Conservation (phyloP, 202 grass and related monocot species). For the Setaria viridis region DNA sequence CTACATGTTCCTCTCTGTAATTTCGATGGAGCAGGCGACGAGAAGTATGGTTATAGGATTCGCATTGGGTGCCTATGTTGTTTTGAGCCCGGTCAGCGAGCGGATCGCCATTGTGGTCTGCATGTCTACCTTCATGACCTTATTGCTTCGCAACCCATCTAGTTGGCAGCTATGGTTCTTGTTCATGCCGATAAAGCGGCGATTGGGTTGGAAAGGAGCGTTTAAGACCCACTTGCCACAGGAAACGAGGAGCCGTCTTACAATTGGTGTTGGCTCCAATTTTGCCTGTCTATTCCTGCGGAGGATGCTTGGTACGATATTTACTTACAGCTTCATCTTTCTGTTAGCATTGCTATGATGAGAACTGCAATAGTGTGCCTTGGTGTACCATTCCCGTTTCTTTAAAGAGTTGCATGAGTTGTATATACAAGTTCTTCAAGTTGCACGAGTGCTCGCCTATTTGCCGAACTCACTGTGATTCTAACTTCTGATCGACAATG, state of each 20-base stretch:
- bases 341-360: slow-evolving; percentile 60
- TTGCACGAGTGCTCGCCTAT: not conserved
- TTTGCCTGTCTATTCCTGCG: slow-evolving; percentile 49
- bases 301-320: slow-evolving; percentile 62
- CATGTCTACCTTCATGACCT: slow-evolving; percentile 48
- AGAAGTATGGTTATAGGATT: slow-evolving; percentile 63
- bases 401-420: not conserved
- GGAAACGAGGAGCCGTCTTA: slow-evolving; percentile 60
- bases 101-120: slow-evolving; percentile 50
- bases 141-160: slow-evolving; percentile 64
- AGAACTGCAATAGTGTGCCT: slow-evolving; percentile 24
- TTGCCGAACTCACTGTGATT: not conserved
- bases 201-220: slow-evolving; percentile 68
- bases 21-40: slow-evolving; percentile 59
- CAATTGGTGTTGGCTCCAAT: slow-evolving; percentile 59
- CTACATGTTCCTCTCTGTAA: slow-evolving; percentile 52
- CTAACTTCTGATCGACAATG: not conserved
- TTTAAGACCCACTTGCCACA: slow-evolving; percentile 57
- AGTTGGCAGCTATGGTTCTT: slow-evolving; percentile 55
- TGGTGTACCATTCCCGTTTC: slow-evolving; percentile 21
- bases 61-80: slow-evolving; percentile 62
- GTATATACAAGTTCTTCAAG: not conserved
- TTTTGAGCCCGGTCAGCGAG: slow-evolving; percentile 53
- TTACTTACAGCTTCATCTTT: slow-evolving; percentile 63
- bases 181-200: slow-evolving; percentile 59